These are phyloP conservation scores for Starmerella stellata DNA, from an alignment of 805 yeast genomes.

Conservation along the genomic window DNA sequence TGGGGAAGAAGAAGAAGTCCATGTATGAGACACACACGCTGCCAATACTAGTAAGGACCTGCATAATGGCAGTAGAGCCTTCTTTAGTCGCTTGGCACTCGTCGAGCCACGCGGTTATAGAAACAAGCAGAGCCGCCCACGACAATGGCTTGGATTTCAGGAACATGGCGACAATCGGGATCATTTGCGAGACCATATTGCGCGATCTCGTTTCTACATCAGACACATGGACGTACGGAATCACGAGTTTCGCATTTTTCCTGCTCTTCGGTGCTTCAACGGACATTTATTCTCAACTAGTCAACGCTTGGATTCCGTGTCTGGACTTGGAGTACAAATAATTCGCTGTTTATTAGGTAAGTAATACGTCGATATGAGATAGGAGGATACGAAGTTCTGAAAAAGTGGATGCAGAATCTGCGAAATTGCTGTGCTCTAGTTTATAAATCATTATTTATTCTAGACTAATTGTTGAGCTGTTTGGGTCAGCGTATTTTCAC, in stretches of 20 bases:
- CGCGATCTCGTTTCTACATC: conserved; percentile 15
- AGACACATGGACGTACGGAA: conserved; percentile 20
- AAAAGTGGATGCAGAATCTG: no score
- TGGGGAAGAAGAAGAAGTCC: conserved; percentile 22
- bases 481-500: no score
- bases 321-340: no score
- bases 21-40: conserved; percentile 21
- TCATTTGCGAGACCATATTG: conserved; percentile 17
- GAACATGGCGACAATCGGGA: conserved; percentile 27
- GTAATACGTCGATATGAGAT: no score
- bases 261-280: not conserved
- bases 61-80: conserved; percentile 19
- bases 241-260: conserved; percentile 19
- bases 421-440: no score
- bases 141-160: conserved; percentile 23
- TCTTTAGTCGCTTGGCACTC: conserved; percentile 18
- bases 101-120: conserved; percentile 21
- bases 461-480: no score
- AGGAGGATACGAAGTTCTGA: no score
- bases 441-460: no score
- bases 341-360: no score
- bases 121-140: conserved; percentile 25
- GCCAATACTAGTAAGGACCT: conserved; percentile 19
- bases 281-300: no score
- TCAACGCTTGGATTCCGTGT: no score